phyloP scores from a whole-genome alignment of 2,329 filamentous ascomycete species.

The Balansia obtecta region DNA sequence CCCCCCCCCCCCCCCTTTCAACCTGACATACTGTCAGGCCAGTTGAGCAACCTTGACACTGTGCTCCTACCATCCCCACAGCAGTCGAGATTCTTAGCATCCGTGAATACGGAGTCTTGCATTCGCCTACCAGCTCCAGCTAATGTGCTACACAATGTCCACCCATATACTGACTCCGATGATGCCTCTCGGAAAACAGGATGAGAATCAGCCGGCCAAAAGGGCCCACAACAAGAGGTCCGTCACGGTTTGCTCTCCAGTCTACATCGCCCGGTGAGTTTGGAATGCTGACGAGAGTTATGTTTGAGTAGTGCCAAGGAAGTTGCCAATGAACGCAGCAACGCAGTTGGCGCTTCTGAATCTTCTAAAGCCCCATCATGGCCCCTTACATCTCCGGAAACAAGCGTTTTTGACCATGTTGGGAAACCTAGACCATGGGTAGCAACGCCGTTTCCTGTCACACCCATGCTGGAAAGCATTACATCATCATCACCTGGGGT shows the following conservation, averaged over 20 bases:
- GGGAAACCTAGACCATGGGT: neutral
- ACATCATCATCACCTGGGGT: neutral
- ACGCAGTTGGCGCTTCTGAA: too few relatives aligned
- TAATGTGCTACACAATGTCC: neutral
- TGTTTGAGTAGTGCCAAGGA: neutral
- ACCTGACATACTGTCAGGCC: neutral
- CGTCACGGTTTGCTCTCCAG: neutral
- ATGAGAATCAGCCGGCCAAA: neutral
- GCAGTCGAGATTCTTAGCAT: neutral
- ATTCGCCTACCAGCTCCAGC: too few relatives aligned
- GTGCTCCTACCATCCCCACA: neutral
- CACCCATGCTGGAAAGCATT: neutral
- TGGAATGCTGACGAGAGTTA: neutral
- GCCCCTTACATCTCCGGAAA: conserved; percentile 2
- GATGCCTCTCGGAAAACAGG: neutral
- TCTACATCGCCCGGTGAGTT: neutral
- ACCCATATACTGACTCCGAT: neutral
- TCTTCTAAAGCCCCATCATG: neutral
- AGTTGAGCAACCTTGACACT: neutral
- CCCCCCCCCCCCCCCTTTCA: neutral
- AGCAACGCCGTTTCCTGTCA: neutral
- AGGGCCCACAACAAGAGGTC: neutral
- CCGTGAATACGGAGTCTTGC: neutral
- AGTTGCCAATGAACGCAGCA: neutral
- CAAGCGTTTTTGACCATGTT: neutral